phyloP scores from a whole-genome alignment of 495 filamentous ascomycete species.

The Amphirosellinia nigrospora region DNA sequence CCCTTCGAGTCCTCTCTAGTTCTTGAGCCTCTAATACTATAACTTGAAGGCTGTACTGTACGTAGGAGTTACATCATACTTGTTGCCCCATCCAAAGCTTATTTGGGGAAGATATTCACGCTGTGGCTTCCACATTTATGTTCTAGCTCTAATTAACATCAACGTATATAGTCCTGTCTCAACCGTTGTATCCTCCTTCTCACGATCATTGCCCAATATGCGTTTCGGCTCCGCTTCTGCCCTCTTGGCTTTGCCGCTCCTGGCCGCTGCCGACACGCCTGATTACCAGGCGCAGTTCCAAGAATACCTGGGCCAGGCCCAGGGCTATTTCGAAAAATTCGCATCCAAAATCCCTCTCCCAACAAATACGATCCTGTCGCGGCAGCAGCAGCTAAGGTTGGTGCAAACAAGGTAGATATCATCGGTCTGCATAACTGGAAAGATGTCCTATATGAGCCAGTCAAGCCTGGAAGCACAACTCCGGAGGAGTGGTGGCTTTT shows the following conservation, averaged over 20 bases:
- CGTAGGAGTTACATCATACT: slow-evolving; percentile 26
- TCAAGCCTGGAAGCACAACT: slow-evolving; percentile 56
- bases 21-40: not conserved
- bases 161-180: slow-evolving; percentile 1
- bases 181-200: not conserved
- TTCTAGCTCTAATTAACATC: slow-evolving; percentile 23
- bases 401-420: slow-evolving; percentile 56
- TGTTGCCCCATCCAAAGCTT: not conserved
- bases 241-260: slow-evolving; percentile 68
- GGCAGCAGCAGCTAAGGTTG: slow-evolving; percentile 43
- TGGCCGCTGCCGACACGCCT: slow-evolving; percentile 65
- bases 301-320: slow-evolving; percentile 64
- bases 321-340: slow-evolving; percentile 68
- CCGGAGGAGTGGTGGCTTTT: slow-evolving; percentile 83
- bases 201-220: slow-evolving; percentile 56
- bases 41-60: slow-evolving; percentile 17
- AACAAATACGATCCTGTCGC: slow-evolving; percentile 47
- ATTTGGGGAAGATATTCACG: not conserved
- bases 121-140: slow-evolving; percentile 3
- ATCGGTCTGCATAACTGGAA: slow-evolving; percentile 79
- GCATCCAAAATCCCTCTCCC: slow-evolving; percentile 64
- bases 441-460: slow-evolving; percentile 65
- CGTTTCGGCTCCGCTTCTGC: slow-evolving; percentile 68
- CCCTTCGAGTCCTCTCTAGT: not conserved
- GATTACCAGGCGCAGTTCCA: slow-evolving; percentile 73